Evolutionary conservation across 2,329 filamentous ascomycete genomes (phyloP).

Genomic region (Phialophora verrucosa): DNA sequence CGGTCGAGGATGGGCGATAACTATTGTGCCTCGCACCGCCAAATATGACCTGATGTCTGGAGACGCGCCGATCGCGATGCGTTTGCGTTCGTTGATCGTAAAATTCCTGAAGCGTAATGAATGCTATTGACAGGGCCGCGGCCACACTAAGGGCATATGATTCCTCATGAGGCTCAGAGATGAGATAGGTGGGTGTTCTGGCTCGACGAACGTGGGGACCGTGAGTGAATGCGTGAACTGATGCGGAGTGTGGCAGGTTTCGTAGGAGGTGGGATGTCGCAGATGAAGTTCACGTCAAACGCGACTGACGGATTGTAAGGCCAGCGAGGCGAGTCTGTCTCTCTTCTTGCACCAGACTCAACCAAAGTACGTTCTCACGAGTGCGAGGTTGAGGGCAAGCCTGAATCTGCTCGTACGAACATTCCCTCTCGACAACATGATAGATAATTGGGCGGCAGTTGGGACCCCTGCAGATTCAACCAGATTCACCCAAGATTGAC

Average conservation of each 20-base stretch:
- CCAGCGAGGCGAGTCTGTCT: neutral
- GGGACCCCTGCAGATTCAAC: neutral
- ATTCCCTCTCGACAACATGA: neutral
- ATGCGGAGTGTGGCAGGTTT: neutral
- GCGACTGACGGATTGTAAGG: neutral
- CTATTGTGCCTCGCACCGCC: neutral
- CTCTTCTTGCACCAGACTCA: neutral
- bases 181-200: neutral
- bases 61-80: neutral
- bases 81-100: slow-evolving; percentile 7
- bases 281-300: neutral
- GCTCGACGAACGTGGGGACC: neutral
- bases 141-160: slow-evolving; percentile 17
- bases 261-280: neutral
- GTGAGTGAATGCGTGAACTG: neutral
- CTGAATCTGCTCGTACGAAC: neutral
- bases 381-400: neutral
- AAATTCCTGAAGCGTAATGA: slow-evolving; percentile 1
- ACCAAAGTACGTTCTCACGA: neutral
- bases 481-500: neutral
- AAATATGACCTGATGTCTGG: neutral
- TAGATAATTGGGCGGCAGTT: neutral
- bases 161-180: slow-evolving; percentile 22
- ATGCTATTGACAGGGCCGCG: slow-evolving; percentile 30
- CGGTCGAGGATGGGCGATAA: neutral